These are phyloP conservation scores for Blastomyces parvus DNA, from an alignment of 2,329 filamentous ascomycete genomes.

Conservation along the genomic window DNA sequence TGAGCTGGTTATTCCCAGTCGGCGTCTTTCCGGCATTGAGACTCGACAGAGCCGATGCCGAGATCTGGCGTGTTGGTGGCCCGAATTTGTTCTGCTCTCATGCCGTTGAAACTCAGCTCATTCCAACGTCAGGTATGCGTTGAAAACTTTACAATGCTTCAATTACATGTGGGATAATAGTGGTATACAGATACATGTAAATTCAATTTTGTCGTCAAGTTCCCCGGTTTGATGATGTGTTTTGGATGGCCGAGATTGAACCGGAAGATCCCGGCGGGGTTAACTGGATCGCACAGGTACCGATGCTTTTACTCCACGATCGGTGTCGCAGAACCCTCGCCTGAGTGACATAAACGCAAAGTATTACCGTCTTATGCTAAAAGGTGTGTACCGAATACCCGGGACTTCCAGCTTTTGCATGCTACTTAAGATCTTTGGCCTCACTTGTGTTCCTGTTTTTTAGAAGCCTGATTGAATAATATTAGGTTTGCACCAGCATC, in stretches of 20 bases:
- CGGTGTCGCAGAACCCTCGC: background rate
- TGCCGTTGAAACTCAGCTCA: background rate
- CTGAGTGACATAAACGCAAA: background rate
- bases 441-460: background rate
- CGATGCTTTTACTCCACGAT: background rate
- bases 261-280: conserved; percentile 7
- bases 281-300: background rate
- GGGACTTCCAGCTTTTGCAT: background rate
- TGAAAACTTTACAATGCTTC: background rate
- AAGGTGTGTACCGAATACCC: background rate
- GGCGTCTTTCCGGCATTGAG: background rate
- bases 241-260: background rate
- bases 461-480: background rate
- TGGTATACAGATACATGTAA: background rate
- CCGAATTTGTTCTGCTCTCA: background rate
- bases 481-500: background rate
- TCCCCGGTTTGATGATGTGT: background rate
- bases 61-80: background rate
- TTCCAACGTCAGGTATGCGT: background rate
- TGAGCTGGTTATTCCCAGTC: no score
- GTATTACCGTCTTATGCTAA: background rate
- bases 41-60: background rate
- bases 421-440: background rate
- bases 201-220: background rate
- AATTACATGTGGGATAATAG: background rate